These are phyloP conservation scores for Barbatosphaeria neglecta DNA, from an alignment of 495 filamentous ascomycete species.

Conservation along the genomic window DNA sequence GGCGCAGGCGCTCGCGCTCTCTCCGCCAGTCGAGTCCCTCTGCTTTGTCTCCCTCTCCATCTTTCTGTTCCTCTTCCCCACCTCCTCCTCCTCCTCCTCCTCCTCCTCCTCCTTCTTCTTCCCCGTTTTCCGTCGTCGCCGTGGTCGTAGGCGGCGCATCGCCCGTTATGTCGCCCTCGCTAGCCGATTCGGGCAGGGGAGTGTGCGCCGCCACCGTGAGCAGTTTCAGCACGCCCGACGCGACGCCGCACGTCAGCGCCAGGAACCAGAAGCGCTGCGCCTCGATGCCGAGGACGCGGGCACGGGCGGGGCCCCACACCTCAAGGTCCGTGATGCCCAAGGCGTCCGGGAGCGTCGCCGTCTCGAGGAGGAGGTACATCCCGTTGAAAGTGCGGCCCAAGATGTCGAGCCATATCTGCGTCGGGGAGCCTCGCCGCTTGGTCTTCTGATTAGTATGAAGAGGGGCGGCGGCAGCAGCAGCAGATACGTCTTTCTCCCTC, in stretches of 20 bases:
- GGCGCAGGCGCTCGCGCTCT: conserved; percentile 3
- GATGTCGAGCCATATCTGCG: conserved; percentile 23
- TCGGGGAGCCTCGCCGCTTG: not conserved
- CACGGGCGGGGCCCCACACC: conserved; percentile 17
- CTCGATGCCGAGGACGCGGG: conserved; percentile 26
- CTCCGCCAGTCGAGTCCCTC: conserved; percentile 1
- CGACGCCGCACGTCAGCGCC: conserved; percentile 28
- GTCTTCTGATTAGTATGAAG: not conserved
- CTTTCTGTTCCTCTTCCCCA: not conserved
- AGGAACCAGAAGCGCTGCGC: conserved; percentile 58
- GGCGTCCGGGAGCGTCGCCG: conserved; percentile 24
- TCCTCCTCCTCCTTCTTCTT: too few relatives aligned
- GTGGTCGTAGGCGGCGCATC: too few relatives aligned
- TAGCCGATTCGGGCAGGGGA: conserved; percentile 3
- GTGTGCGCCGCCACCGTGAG: conserved; percentile 7
- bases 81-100: conserved; percentile 3
- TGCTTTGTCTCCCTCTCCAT: not conserved
- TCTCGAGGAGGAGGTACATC: conserved; percentile 36
- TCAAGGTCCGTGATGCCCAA: conserved; percentile 37
- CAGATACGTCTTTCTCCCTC: not conserved
- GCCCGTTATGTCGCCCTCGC: conserved; percentile 2
- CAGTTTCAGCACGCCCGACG: conserved; percentile 13
- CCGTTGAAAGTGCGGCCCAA: conserved; percentile 30
- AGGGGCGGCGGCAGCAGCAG: not conserved
- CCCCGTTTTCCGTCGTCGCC: too few relatives aligned